Conservation (phyloP, 2,329 filamentous ascomycete genomes). For the Akanthomyces muscarius region DNA sequence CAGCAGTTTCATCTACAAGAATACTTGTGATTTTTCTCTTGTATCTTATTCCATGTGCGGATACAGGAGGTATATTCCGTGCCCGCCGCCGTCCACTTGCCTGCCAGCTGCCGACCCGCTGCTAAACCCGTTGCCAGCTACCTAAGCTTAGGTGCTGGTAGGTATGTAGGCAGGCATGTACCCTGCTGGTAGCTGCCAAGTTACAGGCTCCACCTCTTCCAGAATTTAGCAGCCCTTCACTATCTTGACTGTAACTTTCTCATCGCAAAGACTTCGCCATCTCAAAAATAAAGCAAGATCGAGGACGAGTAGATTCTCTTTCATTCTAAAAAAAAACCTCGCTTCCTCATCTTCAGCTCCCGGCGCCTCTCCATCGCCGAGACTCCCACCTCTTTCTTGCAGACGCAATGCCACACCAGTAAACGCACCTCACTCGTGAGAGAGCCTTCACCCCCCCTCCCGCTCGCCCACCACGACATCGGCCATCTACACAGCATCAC, state of each 20-base stretch:
- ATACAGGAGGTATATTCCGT: too few relatives aligned
- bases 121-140: background rate
- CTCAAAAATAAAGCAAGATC: background rate
- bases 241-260: background rate
- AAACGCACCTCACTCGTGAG: background rate
- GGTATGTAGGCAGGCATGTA: too few relatives aligned
- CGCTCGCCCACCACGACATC: background rate
- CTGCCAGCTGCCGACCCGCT: background rate
- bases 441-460: background rate
- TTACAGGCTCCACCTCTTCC: slow-evolving; percentile 2
- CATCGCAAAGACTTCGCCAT: background rate
- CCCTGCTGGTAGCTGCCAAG: background rate
- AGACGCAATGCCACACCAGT: slow-evolving; percentile 4
- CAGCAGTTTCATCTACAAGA: too few relatives aligned
- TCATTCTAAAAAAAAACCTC: too few relatives aligned
- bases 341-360: too few relatives aligned
- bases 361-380: background rate
- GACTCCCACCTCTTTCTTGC: background rate
- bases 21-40: too few relatives aligned
- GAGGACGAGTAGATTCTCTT: background rate
- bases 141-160: background rate
- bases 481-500: background rate
- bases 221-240: background rate
- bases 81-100: too few relatives aligned
- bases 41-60: too few relatives aligned